A percentile compares a stretch with the other conserved stretches of the same genome.
These are phyloP conservation scores for Paramecium octaurelia DNA, from an alignment of 73 alveolate species.

Conservation along the genomic window DNA sequence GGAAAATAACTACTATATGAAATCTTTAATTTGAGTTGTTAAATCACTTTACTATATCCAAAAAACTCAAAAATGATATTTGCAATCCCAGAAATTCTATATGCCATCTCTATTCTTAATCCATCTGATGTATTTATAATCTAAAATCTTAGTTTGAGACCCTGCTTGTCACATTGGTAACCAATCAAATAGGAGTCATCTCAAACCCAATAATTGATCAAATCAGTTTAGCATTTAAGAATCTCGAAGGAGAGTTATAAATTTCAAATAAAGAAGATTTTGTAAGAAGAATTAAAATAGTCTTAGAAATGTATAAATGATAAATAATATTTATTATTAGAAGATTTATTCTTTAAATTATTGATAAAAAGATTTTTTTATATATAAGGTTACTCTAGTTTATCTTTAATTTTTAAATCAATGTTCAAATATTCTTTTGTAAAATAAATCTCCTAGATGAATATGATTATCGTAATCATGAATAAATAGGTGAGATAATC, in stretches of 20 bases:
- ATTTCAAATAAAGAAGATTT: not conserved
- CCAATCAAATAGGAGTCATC: not conserved
- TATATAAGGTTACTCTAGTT: too few species aligned
- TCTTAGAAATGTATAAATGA: slow-evolving; percentile 15
- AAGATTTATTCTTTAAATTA: not conserved
- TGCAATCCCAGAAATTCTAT: not conserved
- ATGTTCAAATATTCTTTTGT: too few species aligned
- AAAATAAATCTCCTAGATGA: too few species aligned
- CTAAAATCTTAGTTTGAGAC: not conserved
- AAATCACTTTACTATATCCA: not conserved
- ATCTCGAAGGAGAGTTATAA: not conserved
- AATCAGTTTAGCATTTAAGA: not conserved
- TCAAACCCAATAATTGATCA: not conserved
- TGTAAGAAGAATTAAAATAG: not conserved
- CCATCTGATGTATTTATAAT: not conserved
- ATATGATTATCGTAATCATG: too few species aligned
- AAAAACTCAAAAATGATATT: not conserved
- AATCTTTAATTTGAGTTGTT: not conserved
- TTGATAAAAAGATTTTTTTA: not conserved
- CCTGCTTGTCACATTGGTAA: not conserved
- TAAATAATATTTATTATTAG: not conserved
- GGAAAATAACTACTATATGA: not conserved
- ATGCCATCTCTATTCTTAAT: not conserved
- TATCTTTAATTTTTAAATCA: too few species aligned
- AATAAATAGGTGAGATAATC: too few species aligned